Base-by-base conservation (phyloP, 2,329 filamentous ascomycete species). In the Ceratocystis colombiana region DNA sequence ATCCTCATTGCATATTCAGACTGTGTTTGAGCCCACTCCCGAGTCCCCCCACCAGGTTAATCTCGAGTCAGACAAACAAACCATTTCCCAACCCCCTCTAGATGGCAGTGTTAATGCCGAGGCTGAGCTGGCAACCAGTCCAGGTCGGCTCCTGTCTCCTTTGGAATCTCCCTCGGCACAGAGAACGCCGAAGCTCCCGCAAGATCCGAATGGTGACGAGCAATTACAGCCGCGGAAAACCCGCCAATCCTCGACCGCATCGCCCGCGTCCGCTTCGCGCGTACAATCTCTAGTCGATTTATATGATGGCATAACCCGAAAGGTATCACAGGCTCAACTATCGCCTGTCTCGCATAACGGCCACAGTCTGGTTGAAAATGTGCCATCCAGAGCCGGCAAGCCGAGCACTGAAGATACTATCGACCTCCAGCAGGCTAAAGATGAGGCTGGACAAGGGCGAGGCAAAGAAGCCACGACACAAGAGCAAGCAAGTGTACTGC, bases 271-370 rank as follows among this genome's bases (percentile, higher is more conserved):
- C 20, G 59, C 66, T 50, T 68, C 64, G 20, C 59, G 66, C 3
- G 79, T 83, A 1, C 79, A 80, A 65, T 77, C 79, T 61, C 72
- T 83, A 28, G 80, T 82, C 41, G 76, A 76, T 25, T 77, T 79
- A 73, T 82, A 77, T 62, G 80, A 84, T 67, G 78, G 76, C 2
- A 74, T 82, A 12, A 70, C 73, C 0, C 61, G 66, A 20, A 75
- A 69, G 64, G 69, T 55, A 10, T 57, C 57, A 7, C 41, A 55
- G 33, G n/a, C 44, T n/a, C 30, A 46, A 20, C 28, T 30, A 50
- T 59, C 44, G 8, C 33, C 57, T 20, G n/a, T 55, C 8, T 53
- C 45, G 25, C 45, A 55, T 50, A 50, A 25, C 22, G 59, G 57
- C 28, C 7, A 20, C 4, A 30, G 6, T n/a, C 30, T 17, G 10